Conservation (phyloP, 805 yeast genomes). For the Pichia phayaonensis region DNA sequence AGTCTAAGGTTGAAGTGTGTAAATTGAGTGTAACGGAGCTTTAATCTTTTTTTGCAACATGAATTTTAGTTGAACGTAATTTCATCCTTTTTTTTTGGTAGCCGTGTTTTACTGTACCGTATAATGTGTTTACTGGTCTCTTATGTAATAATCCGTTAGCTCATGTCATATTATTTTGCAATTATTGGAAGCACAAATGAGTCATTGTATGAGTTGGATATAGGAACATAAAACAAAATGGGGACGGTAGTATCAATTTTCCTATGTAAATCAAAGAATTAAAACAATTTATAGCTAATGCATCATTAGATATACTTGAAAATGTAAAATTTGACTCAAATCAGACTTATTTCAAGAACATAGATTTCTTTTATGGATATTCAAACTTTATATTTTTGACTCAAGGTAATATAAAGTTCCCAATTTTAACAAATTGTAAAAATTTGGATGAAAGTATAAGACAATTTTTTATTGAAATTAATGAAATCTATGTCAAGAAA, state of each 20-base stretch:
- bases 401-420: conserved; percentile 76
- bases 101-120: too few species aligned
- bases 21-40: too few species aligned
- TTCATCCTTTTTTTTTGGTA: too few species aligned
- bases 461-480: conserved; percentile 77
- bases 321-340: conserved; percentile 76
- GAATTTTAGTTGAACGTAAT: neutral
- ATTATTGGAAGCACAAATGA: conserved; percentile 81
- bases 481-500: conserved; percentile 83
- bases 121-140: too few species aligned
- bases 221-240: conserved; percentile 66
- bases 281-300: conserved; percentile 81
- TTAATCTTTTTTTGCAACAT: neutral
- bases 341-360: conserved; percentile 59
- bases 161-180: conserved; percentile 80
- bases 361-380: conserved; percentile 82
- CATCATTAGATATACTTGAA: conserved; percentile 86
- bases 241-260: conserved; percentile 58
- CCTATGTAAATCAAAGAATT: conserved; percentile 67
- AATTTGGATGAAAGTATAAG: conserved; percentile 64
- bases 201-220: conserved; percentile 83
- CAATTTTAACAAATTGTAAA: conserved; percentile 57
- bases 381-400: conserved; percentile 80
- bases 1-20: too few species aligned
- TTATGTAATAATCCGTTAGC: too few species aligned